Evolutionary conservation across 2,329 filamentous ascomycete species (phyloP), one percentile per base, ranked within the genome.

Genomic region (Lecanosticta acicola): DNA sequence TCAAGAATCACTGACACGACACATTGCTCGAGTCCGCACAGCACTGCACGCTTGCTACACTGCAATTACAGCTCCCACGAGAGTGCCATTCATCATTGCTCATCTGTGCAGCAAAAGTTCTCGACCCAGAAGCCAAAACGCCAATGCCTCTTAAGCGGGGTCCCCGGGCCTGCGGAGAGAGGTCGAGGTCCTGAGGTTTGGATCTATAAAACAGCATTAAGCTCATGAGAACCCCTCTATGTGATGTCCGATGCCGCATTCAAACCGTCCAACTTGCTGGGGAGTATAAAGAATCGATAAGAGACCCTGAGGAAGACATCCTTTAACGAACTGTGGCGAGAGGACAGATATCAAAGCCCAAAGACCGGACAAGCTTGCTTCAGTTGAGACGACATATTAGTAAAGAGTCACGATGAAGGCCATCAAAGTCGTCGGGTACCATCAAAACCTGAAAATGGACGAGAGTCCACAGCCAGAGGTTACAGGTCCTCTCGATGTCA

Each of bases 371-470:
- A n/a, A n/a, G n/a, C n/a, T n/a, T n/a, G n/a, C n/a, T n/a, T n/a
- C n/a, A n/a, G n/a, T n/a, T n/a, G n/a, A n/a, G n/a, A n/a, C n/a
- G n/a, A n/a, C n/a, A n/a, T n/a, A n/a, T n/a, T n/a, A n/a, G n/a
- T n/a, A n/a, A n/a, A n/a, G 21, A 13, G 42, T 10, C 38, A 49
- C 34, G 3, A 57, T 57, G 54, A 57, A 51, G 46, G 51, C 46
- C 43, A 53, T 57, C 32, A 43, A 46, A 39, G 56, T 59, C 9
- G 53, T 59, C 8, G 56, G 51, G 3, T 59, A 59, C 34, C 48
- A 59, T 41, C 41, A 59, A 45, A 54, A 58, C 17, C 42, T 58
- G 24, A 37, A 58, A 41, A 44, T 58, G 41, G 46, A 48, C 16
- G 56, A 59, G 39, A 54, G 50, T 39, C 51, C 51, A 10, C 40